Base-by-base conservation (phyloP, 352 stramenopile genomes). In the Phytopythium cucurbitacearum region DNA sequence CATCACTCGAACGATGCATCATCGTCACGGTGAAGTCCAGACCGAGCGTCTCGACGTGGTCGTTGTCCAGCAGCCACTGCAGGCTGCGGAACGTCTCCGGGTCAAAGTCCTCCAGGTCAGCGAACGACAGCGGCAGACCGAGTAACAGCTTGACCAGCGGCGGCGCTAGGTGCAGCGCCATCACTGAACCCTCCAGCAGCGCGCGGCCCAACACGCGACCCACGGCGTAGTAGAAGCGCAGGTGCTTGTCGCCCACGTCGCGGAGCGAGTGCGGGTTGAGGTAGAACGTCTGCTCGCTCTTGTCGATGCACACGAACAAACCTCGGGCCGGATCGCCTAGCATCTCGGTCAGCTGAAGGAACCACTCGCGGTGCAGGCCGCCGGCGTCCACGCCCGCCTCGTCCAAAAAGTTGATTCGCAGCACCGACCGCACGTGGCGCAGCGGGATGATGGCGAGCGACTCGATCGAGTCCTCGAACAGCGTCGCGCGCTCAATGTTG, bases 61-160 rank as follows among this genome's bases (percentile, higher is more conserved):
- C 53, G 34, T 76, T 72, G 32, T 80, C 60, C 16, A 81, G 52
- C n/a, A 85, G 36, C 65, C 72, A 84, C 39, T 52, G 33, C 39
- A 84, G 37, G 37, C 62, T 82, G 13, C 12, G 42, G 38, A 73
- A 69, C 37, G 67, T 54, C 39, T 65, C 61, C 15, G 57, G 56
- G 38, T 78, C 68, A 7, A 71, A 49, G 36, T 73, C 53, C 69
- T 96, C 78, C 15, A 98, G 60, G 60, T 98, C 90, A 16, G 77
- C 76, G 48, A 98, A 92, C 28, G 71, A 86, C n/a, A 98, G 67
- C 3, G 95, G 93, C 63, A 91, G 95, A 28, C 87, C 91, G 9
- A 98, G 66, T 3, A 98, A 80, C 59, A 98, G 80, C 64, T 98
- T 98, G 64, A 98, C 95, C 43, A 98, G 64, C 33, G 95, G 84